Evolutionary conservation across 108 stramenopile genomes (phyloP).

Genomic region (Skeletonema tropicum): DNA sequence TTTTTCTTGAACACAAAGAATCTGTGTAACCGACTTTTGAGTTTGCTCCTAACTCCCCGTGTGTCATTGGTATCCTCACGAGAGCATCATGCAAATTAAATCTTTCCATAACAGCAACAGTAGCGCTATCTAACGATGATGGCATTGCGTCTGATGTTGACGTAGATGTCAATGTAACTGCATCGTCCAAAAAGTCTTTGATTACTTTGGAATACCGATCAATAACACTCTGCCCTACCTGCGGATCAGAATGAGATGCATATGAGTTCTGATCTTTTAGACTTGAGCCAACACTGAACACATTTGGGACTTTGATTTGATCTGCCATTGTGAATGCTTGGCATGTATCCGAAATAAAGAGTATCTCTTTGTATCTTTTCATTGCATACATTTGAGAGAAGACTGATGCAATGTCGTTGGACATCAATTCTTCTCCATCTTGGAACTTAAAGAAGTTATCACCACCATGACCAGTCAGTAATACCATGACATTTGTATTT

Average conservation of each 20-base stretch:
- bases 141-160: background rate
- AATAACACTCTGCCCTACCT: conserved; percentile 58
- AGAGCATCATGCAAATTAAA: conserved; percentile 38
- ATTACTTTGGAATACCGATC: conserved; percentile 46
- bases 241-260: conserved; percentile 55
- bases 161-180: conserved; percentile 28
- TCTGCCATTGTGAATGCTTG: conserved; percentile 91
- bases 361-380: conserved; percentile 63
- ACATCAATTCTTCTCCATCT: conserved; percentile 92
- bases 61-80: conserved; percentile 39
- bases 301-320: conserved; percentile 58
- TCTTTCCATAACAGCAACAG: conserved; percentile 48
- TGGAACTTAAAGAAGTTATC: conserved; percentile 97
- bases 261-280: conserved; percentile 69
- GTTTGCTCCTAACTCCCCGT: conserved; percentile 37
- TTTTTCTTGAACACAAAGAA: conserved; percentile 26
- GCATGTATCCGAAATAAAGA: conserved; percentile 94
- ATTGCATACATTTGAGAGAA: conserved; percentile 72
- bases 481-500: conserved; percentile 80
- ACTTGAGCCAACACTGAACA: conserved; percentile 77
- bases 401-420: conserved; percentile 71
- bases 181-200: conserved; percentile 47
- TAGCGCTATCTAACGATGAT: conserved; percentile 24
- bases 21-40: conserved; percentile 42
- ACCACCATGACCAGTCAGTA: conserved; percentile 96